Percentiles rank a stretch among this genome's conserved stretches.
Evolutionary conservation across 1,139 yeast genomes (phyloP).

Genomic region (Saccharomyces hybrid): DNA sequence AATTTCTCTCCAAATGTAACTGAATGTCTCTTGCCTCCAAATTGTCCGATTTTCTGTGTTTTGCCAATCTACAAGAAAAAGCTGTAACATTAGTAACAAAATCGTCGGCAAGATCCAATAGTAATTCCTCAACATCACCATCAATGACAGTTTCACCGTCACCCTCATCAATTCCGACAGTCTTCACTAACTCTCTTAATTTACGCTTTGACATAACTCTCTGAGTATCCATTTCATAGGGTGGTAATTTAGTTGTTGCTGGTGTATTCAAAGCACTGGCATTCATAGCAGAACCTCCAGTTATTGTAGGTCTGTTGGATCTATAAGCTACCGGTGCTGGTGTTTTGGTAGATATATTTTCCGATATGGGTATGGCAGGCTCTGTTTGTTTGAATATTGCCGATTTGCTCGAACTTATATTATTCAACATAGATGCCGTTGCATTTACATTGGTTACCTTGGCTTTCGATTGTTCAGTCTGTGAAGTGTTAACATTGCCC

Average conservation of each 20-base stretch:
- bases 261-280: slow-evolving; percentile 67
- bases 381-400: slow-evolving; percentile 57
- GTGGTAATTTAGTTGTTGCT: slow-evolving; percentile 65
- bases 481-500: slow-evolving; percentile 14
- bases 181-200: slow-evolving; percentile 72
- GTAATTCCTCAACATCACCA: slow-evolving; percentile 89
- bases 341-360: slow-evolving; percentile 54
- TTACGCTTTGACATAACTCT: slow-evolving; percentile 84
- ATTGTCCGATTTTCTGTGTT: slow-evolving; percentile 84
- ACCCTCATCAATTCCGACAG: slow-evolving; percentile 77
- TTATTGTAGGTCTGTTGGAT: slow-evolving; percentile 67
- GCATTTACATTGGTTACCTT: slow-evolving; percentile 37
- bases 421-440: slow-evolving; percentile 33
- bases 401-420: slow-evolving; percentile 27
- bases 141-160: slow-evolving; percentile 87
- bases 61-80: slow-evolving; percentile 90
- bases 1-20: slow-evolving; percentile 83
- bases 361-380: slow-evolving; percentile 68
- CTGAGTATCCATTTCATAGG: slow-evolving; percentile 75
- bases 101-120: slow-evolving; percentile 91
- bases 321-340: slow-evolving; percentile 56
- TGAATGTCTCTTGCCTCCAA: slow-evolving; percentile 87
- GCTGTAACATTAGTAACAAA: slow-evolving; percentile 84
- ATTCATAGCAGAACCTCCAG: slow-evolving; percentile 77
- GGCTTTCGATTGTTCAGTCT: slow-evolving; percentile 9